Evolutionary conservation across 1,284 basidiomycete species (phyloP).

Genomic region (Lignosus rhinocerotis): DNA sequence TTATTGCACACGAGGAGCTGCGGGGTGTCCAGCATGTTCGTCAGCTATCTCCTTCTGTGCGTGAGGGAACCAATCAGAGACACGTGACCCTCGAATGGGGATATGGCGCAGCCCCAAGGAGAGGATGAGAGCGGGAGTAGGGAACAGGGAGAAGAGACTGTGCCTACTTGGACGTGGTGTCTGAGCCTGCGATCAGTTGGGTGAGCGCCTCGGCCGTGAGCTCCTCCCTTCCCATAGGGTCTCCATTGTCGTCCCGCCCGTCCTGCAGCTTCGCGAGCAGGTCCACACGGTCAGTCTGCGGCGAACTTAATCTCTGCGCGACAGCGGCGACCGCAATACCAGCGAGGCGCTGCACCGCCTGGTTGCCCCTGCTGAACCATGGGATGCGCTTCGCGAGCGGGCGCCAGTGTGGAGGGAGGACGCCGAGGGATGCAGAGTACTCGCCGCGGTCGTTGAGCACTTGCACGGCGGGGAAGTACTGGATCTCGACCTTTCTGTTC

Average conservation of each 20-base stretch:
- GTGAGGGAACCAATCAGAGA: neutral
- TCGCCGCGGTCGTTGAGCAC: constrained; percentile 92
- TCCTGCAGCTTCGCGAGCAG: constrained; percentile 79
- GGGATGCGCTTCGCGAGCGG: constrained; percentile 65
- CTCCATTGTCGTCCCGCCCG: constrained; percentile 77
- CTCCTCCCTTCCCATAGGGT: constrained; percentile 77
- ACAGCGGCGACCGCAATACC: constrained; percentile 85
- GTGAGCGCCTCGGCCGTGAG: constrained; percentile 87
- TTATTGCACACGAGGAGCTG: constrained; percentile 83
- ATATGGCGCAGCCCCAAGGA: neutral
- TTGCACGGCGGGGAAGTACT: constrained; percentile 77
- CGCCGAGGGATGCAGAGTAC: constrained; percentile 83
- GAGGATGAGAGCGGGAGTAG: neutral
- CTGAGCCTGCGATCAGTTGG: constrained; percentile 83
- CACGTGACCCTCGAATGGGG: neutral
- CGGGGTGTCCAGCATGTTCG: neutral
- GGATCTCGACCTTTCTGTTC: constrained; percentile 48
- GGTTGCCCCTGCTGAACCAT: constrained; percentile 74
- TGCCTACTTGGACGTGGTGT: constrained; percentile 80
- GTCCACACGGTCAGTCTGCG: constrained; percentile 67
- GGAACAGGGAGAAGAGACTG: neutral
- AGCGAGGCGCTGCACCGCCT: constrained; percentile 73
- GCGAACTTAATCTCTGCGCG: constrained; percentile 65
- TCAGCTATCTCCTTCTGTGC: neutral
- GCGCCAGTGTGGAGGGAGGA: constrained; percentile 72